Base-by-base conservation (phyloP, 371 early-diverging fungal genomes). In the Apophysomyces variabilis region DNA sequence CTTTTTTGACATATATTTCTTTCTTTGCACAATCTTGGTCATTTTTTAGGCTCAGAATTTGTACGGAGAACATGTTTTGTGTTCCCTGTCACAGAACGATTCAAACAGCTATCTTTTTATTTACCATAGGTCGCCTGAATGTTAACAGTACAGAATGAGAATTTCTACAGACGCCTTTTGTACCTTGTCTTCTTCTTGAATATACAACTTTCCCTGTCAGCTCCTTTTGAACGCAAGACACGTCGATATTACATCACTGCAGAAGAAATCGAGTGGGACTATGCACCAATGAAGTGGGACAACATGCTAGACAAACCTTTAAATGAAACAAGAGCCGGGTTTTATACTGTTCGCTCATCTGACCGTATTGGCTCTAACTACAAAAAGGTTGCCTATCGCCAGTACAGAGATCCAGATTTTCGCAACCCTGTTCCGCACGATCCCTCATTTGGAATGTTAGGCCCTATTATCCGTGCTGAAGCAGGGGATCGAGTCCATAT, bases 381-480 rank as follows among this genome's bases (percentile, higher is more conserved):
- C 63, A 61, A 61, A 37, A 86, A 84, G 36, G 80, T 72, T 0
- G 57, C 79, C 11, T 86, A 74, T 59, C 64, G 73, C 9, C 76
- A 77, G 63, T 86, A 83, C 68, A 72, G 62, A 7, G 85, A 84
- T 61, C 69, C 60, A 6, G 61, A 62, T 8, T 86, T 82, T 59
- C 58, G 58, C 5, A 61, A 60, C 5, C 64, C 65, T 0, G 68
- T 75, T 38, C 64, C 76, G 4, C 77, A 75, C 60, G 85, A 79
- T 57, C 64, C 72, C 5, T 60, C 66, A 0, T 66, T 83, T 18
- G 86, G 86, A 3, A 57, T 78, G 13, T 35, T 84, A 38, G 86
- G 86, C 0, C 86, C 86, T 14, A 66, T 84, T 13, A 65, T 86
- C 57, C 74, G 85, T 58, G 86, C 79, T 13, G 85, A 86, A 63